These are phyloP conservation scores for Backusella mclennaniae DNA, from an alignment of 192 early-diverging fungal species.

Conservation along the genomic window DNA sequence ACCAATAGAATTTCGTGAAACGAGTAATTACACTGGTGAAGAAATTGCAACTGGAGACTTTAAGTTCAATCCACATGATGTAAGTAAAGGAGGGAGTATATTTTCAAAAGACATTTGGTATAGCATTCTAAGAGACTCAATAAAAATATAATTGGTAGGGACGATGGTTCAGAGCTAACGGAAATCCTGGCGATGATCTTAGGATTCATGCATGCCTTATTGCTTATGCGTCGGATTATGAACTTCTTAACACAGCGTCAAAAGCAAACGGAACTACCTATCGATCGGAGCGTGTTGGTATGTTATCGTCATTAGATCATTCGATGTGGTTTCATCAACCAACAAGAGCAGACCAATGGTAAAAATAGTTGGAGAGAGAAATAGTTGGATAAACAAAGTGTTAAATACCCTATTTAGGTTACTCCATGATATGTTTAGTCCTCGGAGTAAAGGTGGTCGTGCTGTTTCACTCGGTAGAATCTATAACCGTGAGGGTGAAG, in stretches of 20 bases:
- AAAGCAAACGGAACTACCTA: background rate
- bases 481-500: background rate
- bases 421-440: background rate
- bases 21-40: background rate
- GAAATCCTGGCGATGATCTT: background rate
- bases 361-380: background rate
- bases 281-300: background rate
- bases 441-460: background rate
- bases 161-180: background rate
- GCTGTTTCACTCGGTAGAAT: background rate
- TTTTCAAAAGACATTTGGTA: background rate
- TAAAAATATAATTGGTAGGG: background rate
- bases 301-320: background rate
- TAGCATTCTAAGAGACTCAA: background rate
- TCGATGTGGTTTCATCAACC: background rate
- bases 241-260: background rate
- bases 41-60: background rate
- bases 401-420: background rate
- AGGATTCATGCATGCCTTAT: background rate
- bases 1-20: background rate
- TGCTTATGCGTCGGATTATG: background rate
- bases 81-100: background rate
- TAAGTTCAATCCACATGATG: background rate
- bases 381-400: background rate
- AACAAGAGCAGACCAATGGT: background rate